These are phyloP conservation scores for Dothideomycetes sp. DNA, from an alignment of 2,329 filamentous ascomycete species.

Conservation along the genomic window DNA sequence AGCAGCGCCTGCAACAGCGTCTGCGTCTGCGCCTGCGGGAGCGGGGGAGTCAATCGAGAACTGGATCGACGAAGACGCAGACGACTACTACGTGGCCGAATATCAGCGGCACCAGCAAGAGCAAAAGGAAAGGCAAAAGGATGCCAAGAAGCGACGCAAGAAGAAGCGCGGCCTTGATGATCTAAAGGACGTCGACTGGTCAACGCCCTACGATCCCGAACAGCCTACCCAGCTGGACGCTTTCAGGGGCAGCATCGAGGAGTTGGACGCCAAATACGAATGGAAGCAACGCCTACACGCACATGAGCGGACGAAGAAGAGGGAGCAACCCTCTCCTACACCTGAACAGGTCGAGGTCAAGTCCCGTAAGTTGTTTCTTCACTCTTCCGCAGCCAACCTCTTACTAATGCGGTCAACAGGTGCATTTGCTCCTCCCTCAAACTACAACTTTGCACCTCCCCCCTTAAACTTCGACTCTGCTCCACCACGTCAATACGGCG, in stretches of 20 bases:
- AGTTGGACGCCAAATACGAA: slow-evolving; percentile 65
- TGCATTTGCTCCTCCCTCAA: slow-evolving; percentile 38
- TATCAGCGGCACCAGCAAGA: slow-evolving; percentile 10
- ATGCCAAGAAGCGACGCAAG: slow-evolving; percentile 62
- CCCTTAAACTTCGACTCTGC: background rate
- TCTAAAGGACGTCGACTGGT: slow-evolving; percentile 51
- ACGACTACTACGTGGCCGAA: slow-evolving; percentile 58
- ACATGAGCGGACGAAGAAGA: slow-evolving; percentile 45
- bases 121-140: slow-evolving; percentile 49
- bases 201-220: slow-evolving; percentile 79
- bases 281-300: slow-evolving; percentile 78
- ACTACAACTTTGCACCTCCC: slow-evolving; percentile 41
- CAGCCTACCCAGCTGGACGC: slow-evolving; percentile 76
- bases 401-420: slow-evolving; percentile 20
- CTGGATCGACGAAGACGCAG: slow-evolving; percentile 50
- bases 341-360: slow-evolving; percentile 32
- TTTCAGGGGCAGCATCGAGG: slow-evolving; percentile 75
- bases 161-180: slow-evolving; percentile 37
- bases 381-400: slow-evolving; percentile 2
- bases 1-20: slow-evolving; percentile 26
- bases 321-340: slow-evolving; percentile 35
- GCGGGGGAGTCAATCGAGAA: slow-evolving; percentile 56
- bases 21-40: slow-evolving; percentile 38
- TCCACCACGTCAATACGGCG: slow-evolving; percentile 26
- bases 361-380: slow-evolving; percentile 30